Conservation (phyloP, 2,329 filamentous ascomycete genomes). For the Fusarium brachygibbosum region DNA sequence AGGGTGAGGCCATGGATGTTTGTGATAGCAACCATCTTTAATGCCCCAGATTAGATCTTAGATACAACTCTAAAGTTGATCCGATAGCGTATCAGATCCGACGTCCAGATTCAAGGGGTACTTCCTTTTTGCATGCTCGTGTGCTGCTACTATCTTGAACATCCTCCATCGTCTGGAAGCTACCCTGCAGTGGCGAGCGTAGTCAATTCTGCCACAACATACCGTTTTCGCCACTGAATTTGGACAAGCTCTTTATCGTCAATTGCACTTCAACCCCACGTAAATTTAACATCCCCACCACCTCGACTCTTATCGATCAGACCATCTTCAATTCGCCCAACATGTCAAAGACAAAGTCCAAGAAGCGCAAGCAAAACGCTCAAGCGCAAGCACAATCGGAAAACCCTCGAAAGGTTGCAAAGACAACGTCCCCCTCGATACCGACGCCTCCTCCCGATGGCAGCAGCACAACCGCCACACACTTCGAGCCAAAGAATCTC, state of each 20-base stretch:
- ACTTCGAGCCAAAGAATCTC: conserved; percentile 63
- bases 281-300: conserved; percentile 30
- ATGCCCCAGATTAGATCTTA: too few relatives aligned
- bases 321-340: conserved; percentile 10
- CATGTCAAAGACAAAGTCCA: conserved; percentile 62
- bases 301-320: background rate
- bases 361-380: conserved; percentile 60
- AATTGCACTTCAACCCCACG: conserved; percentile 7
- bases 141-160: too few relatives aligned
- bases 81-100: too few relatives aligned
- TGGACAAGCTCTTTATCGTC: background rate
- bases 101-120: too few relatives aligned
- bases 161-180: too few relatives aligned
- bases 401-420: conserved; percentile 55
- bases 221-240: conserved; percentile 31
- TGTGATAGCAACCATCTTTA: too few relatives aligned
- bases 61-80: too few relatives aligned
- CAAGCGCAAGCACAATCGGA: conserved; percentile 53
- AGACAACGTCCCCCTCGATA: conserved; percentile 49
- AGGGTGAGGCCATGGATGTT: too few relatives aligned
- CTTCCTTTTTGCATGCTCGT: too few relatives aligned
- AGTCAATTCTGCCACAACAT: conserved; percentile 9
- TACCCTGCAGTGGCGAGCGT: conserved; percentile 5
- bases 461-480: conserved; percentile 31
- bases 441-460: conserved; percentile 56